Conservation (phyloP, 2,329 filamentous ascomycete genomes). For the Fusarium napiforme region DNA sequence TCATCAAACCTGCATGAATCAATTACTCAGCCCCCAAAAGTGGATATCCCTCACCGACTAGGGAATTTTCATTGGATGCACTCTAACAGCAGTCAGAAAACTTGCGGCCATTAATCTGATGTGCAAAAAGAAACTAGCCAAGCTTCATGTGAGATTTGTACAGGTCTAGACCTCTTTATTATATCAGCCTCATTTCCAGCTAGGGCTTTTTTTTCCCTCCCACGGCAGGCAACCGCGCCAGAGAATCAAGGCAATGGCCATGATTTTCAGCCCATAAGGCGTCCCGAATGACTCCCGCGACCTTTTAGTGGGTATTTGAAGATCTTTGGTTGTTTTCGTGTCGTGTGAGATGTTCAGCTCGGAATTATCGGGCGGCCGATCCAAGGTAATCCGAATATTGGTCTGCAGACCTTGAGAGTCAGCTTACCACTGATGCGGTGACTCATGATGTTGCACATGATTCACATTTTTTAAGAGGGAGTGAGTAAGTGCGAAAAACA, state of each 20-base stretch:
- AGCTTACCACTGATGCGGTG: not conserved
- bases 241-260: not conserved
- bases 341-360: conserved; percentile 4
- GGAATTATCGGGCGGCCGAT: conserved; percentile 13
- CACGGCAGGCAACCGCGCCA: not conserved
- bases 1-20: not conserved
- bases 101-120: too few species aligned
- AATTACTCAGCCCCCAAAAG: conserved; percentile 22
- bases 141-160: fast-evolving
- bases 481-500: fast-evolving
- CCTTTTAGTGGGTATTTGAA: not conserved
- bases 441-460: not conserved
- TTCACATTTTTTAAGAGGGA: not conserved
- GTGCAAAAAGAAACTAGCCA: too few species aligned
- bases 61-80: not conserved
- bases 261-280: conserved; percentile 9
- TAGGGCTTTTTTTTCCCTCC: not conserved
- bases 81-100: not conserved
- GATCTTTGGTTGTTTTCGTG: not conserved
- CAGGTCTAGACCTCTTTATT: fast-evolving
- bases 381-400: not conserved
- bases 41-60: not conserved
- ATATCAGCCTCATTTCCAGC: fast-evolving
- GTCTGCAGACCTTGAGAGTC: not conserved
- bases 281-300: not conserved